These are phyloP conservation scores for Emiliania huxleyi DNA, from an alignment of 78 protist genomes.

Conservation along the genomic window DNA sequence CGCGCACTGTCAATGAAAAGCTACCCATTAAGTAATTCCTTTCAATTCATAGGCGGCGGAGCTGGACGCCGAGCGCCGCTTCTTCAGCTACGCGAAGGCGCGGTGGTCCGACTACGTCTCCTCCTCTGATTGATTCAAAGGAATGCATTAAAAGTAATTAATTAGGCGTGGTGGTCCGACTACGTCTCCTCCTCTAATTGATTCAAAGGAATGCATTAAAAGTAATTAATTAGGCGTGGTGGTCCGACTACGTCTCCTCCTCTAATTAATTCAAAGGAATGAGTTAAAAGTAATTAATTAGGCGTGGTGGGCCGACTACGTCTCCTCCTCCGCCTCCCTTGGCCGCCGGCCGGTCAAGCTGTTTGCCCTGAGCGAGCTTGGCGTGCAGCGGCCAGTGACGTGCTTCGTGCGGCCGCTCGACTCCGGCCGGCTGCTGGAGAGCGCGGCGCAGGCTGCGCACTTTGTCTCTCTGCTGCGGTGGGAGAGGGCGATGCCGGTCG, in stretches of 20 bases:
- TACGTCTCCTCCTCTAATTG: no score
- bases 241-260: no score
- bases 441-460: constrained; percentile 43
- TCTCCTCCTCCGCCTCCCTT: not conserved
- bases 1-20: no score
- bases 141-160: no score
- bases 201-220: no score
- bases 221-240: no score
- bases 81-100: constrained; percentile 29
- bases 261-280: no score
- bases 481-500: not conserved
- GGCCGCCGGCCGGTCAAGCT: constrained; percentile 28
- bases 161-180: no score
- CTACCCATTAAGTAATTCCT: no score
- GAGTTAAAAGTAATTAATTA: no score
- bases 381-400: constrained; percentile 27
- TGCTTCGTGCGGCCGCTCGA: constrained; percentile 19
- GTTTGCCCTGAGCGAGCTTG: constrained; percentile 24
- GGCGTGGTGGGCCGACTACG: constrained; percentile 61
- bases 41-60: no score
- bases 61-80: constrained; percentile 45
- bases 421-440: constrained; percentile 23
- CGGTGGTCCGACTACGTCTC: constrained; percentile 53
- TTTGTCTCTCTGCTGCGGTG: constrained; percentile 45
- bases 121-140: no score